phyloP scores from a whole-genome alignment of 768 basidiomycete species.

The Tulasnella sp. region DNA sequence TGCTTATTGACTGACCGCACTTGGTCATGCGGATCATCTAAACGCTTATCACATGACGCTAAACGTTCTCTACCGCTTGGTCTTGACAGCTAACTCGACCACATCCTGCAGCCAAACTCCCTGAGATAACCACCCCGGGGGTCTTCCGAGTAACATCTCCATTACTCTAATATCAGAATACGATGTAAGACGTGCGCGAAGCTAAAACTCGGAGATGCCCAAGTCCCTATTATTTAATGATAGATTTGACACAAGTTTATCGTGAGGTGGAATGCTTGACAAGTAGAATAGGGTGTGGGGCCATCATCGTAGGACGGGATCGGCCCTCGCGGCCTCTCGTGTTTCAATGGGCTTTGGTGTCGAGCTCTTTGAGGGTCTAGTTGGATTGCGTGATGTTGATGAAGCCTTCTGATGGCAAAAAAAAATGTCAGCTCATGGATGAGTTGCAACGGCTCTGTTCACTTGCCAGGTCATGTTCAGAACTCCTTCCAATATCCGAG shows the following conservation, averaged over 20 bases:
- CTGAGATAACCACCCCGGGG: background rate
- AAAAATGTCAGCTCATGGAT: background rate
- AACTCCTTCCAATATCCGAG: constrained; percentile 1
- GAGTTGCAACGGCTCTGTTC: background rate
- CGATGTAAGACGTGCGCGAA: too few relatives aligned
- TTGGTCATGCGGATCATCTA: too few relatives aligned
- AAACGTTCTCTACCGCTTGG: background rate
- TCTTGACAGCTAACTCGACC: background rate
- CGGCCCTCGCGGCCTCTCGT: too few relatives aligned
- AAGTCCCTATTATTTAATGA: too few relatives aligned
- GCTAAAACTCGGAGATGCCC: too few relatives aligned
- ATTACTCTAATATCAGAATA: background rate
- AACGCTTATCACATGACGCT: background rate
- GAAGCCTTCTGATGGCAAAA: background rate
- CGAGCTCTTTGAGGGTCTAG: too few relatives aligned
- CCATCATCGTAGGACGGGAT: too few relatives aligned
- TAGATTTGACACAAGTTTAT: too few relatives aligned
- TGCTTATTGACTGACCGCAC: too few relatives aligned
- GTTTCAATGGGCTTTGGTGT: too few relatives aligned
- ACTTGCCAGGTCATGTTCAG: background rate
- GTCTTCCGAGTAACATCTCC: background rate
- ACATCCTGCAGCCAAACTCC: background rate
- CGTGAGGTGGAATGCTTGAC: too few relatives aligned
- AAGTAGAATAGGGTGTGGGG: too few relatives aligned
- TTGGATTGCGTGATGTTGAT: background rate